Evolutionary conservation across 306 rosid genomes (phyloP), one percentile per base, ranked within the genome.

Genomic region (Benincasa hispida): DNA sequence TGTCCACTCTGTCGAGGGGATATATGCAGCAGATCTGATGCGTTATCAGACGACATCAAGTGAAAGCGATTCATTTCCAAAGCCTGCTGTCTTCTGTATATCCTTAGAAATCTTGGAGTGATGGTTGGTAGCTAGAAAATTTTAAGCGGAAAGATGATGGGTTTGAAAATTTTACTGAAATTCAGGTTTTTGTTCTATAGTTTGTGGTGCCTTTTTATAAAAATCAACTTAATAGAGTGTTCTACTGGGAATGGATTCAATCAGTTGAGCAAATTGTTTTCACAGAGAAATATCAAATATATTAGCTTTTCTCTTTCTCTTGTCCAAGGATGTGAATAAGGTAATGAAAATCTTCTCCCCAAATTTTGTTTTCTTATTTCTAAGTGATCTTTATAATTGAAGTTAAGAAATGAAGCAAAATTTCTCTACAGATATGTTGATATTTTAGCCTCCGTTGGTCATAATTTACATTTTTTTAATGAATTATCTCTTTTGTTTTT

Each of bases 1-100:
- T 95, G 99, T 76, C 99, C 99, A 14, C 88, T 95, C 19, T 95
- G 99, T 80, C 86, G 99, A 25, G 88, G 97, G 27, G 99, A 95
- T 83, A 78, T 95, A 59, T 95, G 99, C 83, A 69, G 84, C 82
- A 60, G 83, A 84, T 86, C 93, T 8, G 91, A 86, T 81, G 76
- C 87, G 2, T 47, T 78, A 22, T 84, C 90, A 57, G 55, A 35
- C 11, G 91, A 82, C 77, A 37, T 22, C 68, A 75, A 37, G 78
- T 75, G 61, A 50, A 72, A 50, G 27, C 5, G 18, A 72, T 34
- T 47, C 34, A 18, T 48, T 72, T 30, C 27, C 28, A 19, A 47
- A 15, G 51, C 69, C 24, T 39, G 32, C 41, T 74, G 78, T 56
- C 35, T 57, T 56, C 53, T 57, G 50, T 30, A 13, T n/a, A 69